Conservation (phyloP, 495 filamentous ascomycete species). For the Penicillium diatomitis region DNA sequence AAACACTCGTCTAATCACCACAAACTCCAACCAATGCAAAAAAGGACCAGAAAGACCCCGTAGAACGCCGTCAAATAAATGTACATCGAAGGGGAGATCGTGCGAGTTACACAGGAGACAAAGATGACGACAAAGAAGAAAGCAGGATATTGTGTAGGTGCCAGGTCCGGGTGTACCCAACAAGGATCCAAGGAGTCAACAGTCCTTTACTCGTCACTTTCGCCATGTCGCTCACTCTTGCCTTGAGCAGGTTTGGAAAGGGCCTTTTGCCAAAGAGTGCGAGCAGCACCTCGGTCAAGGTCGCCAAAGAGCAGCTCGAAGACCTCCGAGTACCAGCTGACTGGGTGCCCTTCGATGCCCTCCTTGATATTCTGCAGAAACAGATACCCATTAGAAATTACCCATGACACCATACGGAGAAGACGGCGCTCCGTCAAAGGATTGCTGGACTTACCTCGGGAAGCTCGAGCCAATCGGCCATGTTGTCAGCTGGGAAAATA, state of each 20-base stretch:
- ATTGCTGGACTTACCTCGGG: constrained; percentile 59
- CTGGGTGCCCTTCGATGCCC: constrained; percentile 81
- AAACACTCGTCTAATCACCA: constrained; percentile 3
- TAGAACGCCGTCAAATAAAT: constrained; percentile 5
- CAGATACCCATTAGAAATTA: constrained; percentile 5
- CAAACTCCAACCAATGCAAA: constrained; percentile 12
- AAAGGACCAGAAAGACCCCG: constrained; percentile 7
- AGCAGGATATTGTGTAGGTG: constrained; percentile 11
- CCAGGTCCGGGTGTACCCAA: not conserved
- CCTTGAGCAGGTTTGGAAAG: constrained; percentile 47
- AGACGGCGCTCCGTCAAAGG: no score
- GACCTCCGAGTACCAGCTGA: constrained; percentile 88
- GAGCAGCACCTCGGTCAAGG: constrained; percentile 64
- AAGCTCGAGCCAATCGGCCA: constrained; percentile 93
- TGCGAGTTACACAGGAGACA: constrained; percentile 12
- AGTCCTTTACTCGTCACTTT: constrained; percentile 21
- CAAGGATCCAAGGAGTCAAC: not conserved
- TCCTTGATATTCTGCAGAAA: constrained; percentile 83
- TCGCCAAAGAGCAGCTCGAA: constrained; percentile 85
- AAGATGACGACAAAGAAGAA: constrained; percentile 7
- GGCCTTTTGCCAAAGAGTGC: constrained; percentile 64
- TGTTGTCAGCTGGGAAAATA: constrained; percentile 91
- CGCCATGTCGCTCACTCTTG: constrained; percentile 33
- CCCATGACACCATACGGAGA: no score
- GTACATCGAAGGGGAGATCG: constrained; percentile 7